Conservation (phyloP, 305 asterid species). For the Solanum aculeatissimum region DNA sequence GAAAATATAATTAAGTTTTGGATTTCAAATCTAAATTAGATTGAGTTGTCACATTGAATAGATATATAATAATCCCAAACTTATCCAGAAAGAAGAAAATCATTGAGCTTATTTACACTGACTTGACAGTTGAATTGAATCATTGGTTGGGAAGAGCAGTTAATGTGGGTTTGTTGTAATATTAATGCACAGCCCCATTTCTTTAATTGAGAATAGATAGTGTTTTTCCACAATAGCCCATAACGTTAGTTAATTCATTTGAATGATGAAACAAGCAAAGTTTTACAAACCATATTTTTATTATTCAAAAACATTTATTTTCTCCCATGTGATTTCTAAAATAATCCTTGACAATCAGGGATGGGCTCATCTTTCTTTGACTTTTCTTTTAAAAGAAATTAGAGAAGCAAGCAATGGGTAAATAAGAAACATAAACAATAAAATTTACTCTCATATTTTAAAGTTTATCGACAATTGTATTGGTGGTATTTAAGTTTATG, state of each 20-base stretch:
- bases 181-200: neutral
- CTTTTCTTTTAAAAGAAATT: too few species aligned
- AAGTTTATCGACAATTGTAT: neutral
- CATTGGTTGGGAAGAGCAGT: neutral
- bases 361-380: neutral
- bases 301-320: neutral
- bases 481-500: neutral
- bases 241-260: neutral
- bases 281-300: neutral
- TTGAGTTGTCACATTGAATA: neutral
- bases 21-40: neutral
- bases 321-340: neutral
- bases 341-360: neutral
- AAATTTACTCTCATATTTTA: too few species aligned
- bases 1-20: neutral
- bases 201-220: neutral
- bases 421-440: neutral
- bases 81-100: neutral
- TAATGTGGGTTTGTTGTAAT: neutral
- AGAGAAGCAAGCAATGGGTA: neutral
- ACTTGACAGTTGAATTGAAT: neutral
- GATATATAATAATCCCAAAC: neutral
- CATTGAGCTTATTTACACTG: neutral
- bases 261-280: too few species aligned
- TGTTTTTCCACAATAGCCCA: neutral